Base-by-base conservation (phyloP, 306 rosid genomes). In the Arachis stenosperma region DNA sequence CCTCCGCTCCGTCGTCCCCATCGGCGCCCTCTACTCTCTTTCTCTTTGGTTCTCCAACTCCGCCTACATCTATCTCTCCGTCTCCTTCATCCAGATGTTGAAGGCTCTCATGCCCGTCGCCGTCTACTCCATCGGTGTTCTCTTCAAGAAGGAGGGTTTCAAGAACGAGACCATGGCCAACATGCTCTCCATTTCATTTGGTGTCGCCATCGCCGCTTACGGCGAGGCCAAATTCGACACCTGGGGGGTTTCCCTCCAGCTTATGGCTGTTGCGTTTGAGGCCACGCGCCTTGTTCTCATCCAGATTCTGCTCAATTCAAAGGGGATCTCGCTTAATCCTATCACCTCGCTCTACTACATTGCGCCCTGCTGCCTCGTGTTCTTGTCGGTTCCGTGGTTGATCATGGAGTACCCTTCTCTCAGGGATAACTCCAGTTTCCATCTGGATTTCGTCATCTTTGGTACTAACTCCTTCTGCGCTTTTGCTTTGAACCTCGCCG, bases 101-200 rank as follows among this genome's bases (percentile, higher is more conserved):
- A 94, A 94, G 69, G 99, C 99, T 0, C 87, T 94, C 8, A 94
- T 91, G 96, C 99, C 97, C 0, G 99, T 94, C 1, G 96, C 99
- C 0, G 99, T 94, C 3, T 94, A 94, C 61, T 88, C 97, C 6
- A 80, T 94, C 14, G 93, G 97, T 1, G 92, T 91, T 4, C 0
- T 81, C 75, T 73, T 87, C 12, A 91, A 87, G 73, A 91, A 87
- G 27, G 99, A 94, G 33, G n/a, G 62, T 0, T 94, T 89, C 73
- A 91, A 83, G 46, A 81, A 85, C 10, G 90, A 87, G 1, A 89
- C 90, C 39, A 91, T 94, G 96, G 50, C 84, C 3, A 94, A 94
- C 84, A 91, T 94, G 99, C 47, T 94, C 22, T 94, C 99, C 2
- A 94, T 91, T 43, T 89, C 97, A 0, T 36, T 91, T 9, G 99